Base-by-base conservation (phyloP, 495 filamentous ascomycete genomes). In the Aspergillus sclerotiicarbonarius region DNA sequence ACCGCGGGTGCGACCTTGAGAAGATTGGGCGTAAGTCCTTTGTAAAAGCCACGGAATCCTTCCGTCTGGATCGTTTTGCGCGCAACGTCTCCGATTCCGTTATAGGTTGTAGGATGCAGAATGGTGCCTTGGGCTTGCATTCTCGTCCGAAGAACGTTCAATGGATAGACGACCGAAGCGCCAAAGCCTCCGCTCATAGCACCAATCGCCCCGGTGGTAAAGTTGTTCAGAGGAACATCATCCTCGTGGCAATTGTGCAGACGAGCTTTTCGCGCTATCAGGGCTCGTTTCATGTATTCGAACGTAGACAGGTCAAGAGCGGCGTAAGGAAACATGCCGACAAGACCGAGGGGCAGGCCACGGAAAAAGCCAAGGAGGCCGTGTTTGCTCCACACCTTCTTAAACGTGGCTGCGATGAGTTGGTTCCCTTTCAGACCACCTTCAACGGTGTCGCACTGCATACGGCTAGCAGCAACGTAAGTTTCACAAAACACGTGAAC, bases 301-400 rank as follows among this genome's bases (percentile, higher is more conserved):
- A 97, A 99, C 0, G 90, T 96, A 41, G 90, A 89, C 58, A 99
- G 84, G 68, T 99, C 94, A 70, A 99, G 94, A 37, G 94, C 95
- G 33, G 90, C 90, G 72, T 99, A 99, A 1, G 94, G 94, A 67
- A 98, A 98, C 86, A 98, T 96, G 68, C 94, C 94, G 51, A 96
- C 67, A 3, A 99, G 80, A 18, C 95, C 94, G 78, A 97, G 89
- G 0, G 91, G 90, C 33, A 98, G 83, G 16, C 94, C 94, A 57
- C 93, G 91, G 69, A 98, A 99, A 60, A 90, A 95, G 18, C 89
- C 81, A 43, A 83, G 80, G 25, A 92, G 47, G 33, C 91, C 91
- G 46, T 85, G 87, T 51, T 83, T 81, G 31, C 80, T 80, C 82
- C 86, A 92, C 83, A 98, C 96, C 64, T 90, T 94, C 64, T 79